Evolutionary conservation across 495 filamentous ascomycete species (phyloP).

Genomic region (Mytilinidion resinicola): DNA sequence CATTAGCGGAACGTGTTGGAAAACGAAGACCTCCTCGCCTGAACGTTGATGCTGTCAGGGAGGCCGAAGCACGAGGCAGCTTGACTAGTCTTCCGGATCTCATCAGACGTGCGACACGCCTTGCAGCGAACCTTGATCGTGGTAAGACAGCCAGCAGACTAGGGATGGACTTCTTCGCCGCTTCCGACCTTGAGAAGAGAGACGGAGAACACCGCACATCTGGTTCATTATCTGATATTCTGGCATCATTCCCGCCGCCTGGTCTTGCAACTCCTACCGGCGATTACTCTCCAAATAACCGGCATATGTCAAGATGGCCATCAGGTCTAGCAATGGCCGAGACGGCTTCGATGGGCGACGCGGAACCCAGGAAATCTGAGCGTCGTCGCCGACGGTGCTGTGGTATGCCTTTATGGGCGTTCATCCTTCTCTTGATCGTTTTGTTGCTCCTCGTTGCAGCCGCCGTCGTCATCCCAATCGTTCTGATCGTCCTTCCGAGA

Average conservation of each 20-base stretch:
- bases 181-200: constrained; percentile 36
- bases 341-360: neutral
- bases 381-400: constrained; percentile 51
- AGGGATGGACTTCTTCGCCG: constrained; percentile 43
- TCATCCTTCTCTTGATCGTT: constrained; percentile 62
- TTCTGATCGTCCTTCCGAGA: constrained; percentile 68
- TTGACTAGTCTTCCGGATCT: constrained; percentile 87
- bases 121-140: constrained; percentile 82
- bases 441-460: constrained; percentile 72
- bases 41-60: constrained; percentile 70
- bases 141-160: constrained; percentile 75
- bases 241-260: constrained; percentile 86
- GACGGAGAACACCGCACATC: constrained; percentile 40
- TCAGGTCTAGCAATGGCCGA: constrained; percentile 9
- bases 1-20: constrained; percentile 35
- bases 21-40: constrained; percentile 64
- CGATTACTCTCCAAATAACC: constrained; percentile 30
- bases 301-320: constrained; percentile 29
- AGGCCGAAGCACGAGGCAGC: constrained; percentile 76
- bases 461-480: constrained; percentile 79
- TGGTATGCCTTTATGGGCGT: constrained; percentile 76
- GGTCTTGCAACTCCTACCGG: constrained; percentile 49
- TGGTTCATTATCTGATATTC: constrained; percentile 77
- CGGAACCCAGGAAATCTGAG: constrained; percentile 11
- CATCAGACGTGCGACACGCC: constrained; percentile 76